Evolutionary conservation across 106 monocot species (phyloP), one percentile per base, ranked within the genome.

Genomic region (Acorus calamus): DNA sequence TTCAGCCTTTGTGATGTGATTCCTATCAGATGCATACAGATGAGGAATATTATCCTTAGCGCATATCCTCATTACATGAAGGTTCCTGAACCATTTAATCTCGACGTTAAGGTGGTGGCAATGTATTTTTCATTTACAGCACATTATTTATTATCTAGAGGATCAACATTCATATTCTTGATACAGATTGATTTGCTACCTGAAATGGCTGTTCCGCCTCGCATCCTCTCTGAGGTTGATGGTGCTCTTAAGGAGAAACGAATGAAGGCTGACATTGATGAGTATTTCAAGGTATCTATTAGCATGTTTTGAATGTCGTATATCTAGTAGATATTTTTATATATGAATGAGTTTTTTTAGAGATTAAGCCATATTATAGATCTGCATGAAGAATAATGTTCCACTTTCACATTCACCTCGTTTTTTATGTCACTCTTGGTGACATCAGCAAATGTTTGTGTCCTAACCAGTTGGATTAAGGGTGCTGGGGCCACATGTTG

Each of bases 1-100:
- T 96, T 96, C 71, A 85, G 96, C 70, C 91, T 96, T 42, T 96
- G 94, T 76, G 94, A 96, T 76, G 94, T 91, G 60, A 96, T 96
- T 46, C 94, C 94, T 64, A 68, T 91, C 45, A 90, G 80, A 63
- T 96, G 96, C 67, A 88, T 96, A 62, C 90, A 96, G 58, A 84
- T 96, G 91, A 82, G 96, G 4, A 96, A 96, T 77, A 80, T 96
- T 57, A 96, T 96, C 57, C 91, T 96, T 47, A 96, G 96, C 82
- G 96, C 96, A 8, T 96, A 91, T 74, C 96, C 96, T 4, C 84
- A 76, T 2, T 84, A 96, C 52, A 96, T 96, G 96, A 90, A 87
- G 50, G 79, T 96, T 60, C 96, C 96, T 60, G 90, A 96, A 75
- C 90, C 96, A 6, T 96, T 84, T 8, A 96, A 85, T 13, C 90